Base-by-base conservation (phyloP, 176 grass and related monocot genomes). In the Triticum urartu region DNA sequence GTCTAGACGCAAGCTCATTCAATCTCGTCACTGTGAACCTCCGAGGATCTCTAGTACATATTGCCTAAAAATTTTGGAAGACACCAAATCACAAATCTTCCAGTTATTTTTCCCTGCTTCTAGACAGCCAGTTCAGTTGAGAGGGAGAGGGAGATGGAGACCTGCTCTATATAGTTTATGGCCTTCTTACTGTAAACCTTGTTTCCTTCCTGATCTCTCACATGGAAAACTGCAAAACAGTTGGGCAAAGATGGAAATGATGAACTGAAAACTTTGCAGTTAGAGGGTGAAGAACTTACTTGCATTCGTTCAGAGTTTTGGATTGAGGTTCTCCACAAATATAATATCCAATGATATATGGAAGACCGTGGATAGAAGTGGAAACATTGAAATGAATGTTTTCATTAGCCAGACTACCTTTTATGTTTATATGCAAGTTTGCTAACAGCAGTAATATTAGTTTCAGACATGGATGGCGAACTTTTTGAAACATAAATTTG, bases 121-220 rank as follows among this genome's bases (percentile, higher is more conserved):
- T 48, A 48, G 14, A 39, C 34, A 24, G 10, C 36, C 6, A 52
- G 48, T 52, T 52, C 14, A 52, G 48, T 52, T 52, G 1, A 6
- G 14, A 52, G 48, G 14, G 48, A 17, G 11, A 50, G 1, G 5
- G 14, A 52, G 14, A 52, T 5, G 48, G 33, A 18, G 47, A 86
- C 91, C 91, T 92, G 79, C 81, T 92, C 72, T 71, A 92, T 84
- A 60, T 69, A 84, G 75, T 35, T 69, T 39, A 89, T 83, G 68
- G 86, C 75, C 28, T 88, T 89, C 56, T 79, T 79, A 42, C 84
- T 80, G 5, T 74, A 73, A 32, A 92, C 87, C 72, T 92, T 89
- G 78, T 81, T 87, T 83, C 91, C 84, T 47, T 75, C 54, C 59
- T 87, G 87, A 87, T 92, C 87, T 89, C 87, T 89, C 40, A 89